These are phyloP conservation scores for Medicago arabica DNA, from an alignment of 306 rosid genomes.

Conservation along the genomic window DNA sequence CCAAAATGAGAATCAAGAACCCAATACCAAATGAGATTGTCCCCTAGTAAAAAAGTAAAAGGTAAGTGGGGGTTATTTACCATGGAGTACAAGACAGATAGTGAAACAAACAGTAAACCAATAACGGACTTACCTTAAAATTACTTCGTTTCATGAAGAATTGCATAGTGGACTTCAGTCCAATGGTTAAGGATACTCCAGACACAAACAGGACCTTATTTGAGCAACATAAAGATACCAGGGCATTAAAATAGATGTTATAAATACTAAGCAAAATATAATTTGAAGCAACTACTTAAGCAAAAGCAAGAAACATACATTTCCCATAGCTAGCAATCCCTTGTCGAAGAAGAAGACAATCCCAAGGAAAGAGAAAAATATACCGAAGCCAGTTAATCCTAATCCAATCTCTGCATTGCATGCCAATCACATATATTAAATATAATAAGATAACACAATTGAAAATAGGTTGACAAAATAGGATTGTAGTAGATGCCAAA, in stretches of 20 bases:
- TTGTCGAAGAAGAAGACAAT: slow-evolving; percentile 87
- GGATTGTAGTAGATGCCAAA: slow-evolving; percentile 27
- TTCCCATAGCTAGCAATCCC: slow-evolving; percentile 98
- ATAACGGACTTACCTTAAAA: slow-evolving; percentile 61
- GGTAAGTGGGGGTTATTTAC: slow-evolving; percentile 1
- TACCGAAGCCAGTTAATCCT: slow-evolving; percentile 92
- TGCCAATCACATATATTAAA: slow-evolving; percentile 44
- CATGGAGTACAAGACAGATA: neutral
- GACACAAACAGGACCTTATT: slow-evolving; percentile 90
- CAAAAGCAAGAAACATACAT: slow-evolving; percentile 64
- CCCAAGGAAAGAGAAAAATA: slow-evolving; percentile 92
- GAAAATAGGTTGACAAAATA: slow-evolving; percentile 16
- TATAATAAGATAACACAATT: slow-evolving; percentile 11
- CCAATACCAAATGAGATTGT: slow-evolving; percentile 86
- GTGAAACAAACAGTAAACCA: slow-evolving; percentile 31
- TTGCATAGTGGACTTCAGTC: slow-evolving; percentile 85
- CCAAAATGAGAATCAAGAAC: slow-evolving; percentile 78
- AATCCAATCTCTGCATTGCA: slow-evolving; percentile 87
- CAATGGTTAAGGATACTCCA: slow-evolving; percentile 91
- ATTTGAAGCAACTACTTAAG: slow-evolving; percentile 21
- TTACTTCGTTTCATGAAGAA: slow-evolving; percentile 94
- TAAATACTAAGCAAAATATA: slow-evolving; percentile 21
- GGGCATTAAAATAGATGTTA: slow-evolving; percentile 19
- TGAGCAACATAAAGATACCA: slow-evolving; percentile 26
- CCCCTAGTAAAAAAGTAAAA: slow-evolving; percentile 54